Percentiles rank a stretch among this genome's conserved stretches.
phyloP scores from a whole-genome alignment of 2,329 filamentous ascomycete species.

The Fusarium circinatum region DNA sequence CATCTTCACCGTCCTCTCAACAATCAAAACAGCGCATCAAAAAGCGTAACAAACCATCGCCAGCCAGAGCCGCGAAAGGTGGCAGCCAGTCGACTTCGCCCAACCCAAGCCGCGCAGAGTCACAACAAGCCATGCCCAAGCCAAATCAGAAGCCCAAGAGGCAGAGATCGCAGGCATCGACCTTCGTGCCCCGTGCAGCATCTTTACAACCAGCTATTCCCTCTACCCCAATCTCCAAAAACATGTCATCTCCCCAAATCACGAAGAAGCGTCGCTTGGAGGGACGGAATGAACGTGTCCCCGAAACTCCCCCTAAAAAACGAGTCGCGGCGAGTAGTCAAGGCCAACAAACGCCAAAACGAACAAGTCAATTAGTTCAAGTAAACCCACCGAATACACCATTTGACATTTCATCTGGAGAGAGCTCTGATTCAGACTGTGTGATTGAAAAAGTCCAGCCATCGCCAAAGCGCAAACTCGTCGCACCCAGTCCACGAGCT shows the following conservation, averaged over 20 bases:
- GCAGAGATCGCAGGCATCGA: neutral
- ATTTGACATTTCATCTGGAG: conserved; percentile 35
- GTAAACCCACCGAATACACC: conserved; percentile 30
- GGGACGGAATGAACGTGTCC: conserved; percentile 1
- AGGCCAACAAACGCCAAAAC: neutral
- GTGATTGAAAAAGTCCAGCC: conserved; percentile 17
- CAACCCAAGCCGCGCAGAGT: neutral
- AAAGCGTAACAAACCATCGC: neutral
- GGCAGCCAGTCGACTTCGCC: neutral
- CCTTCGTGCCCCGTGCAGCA: neutral
- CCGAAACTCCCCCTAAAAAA: conserved; percentile 7
- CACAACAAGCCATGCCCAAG: neutral
- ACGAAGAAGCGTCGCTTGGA: neutral
- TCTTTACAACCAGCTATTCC: neutral
- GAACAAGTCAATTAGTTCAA: neutral
- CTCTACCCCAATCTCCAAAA: neutral
- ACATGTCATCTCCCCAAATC: conserved; percentile 5
- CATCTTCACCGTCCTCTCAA: conserved; percentile 2
- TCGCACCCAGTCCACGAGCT: neutral
- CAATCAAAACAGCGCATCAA: neutral
- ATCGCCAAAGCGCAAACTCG: conserved; percentile 25
- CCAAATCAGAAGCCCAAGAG: neutral
- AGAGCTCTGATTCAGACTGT: conserved; percentile 29
- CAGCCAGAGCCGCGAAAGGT: neutral
- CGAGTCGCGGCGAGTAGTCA: neutral